phyloP scores from a whole-genome alignment of 2,329 filamentous ascomycete genomes.

The Diaporthe amygdali region DNA sequence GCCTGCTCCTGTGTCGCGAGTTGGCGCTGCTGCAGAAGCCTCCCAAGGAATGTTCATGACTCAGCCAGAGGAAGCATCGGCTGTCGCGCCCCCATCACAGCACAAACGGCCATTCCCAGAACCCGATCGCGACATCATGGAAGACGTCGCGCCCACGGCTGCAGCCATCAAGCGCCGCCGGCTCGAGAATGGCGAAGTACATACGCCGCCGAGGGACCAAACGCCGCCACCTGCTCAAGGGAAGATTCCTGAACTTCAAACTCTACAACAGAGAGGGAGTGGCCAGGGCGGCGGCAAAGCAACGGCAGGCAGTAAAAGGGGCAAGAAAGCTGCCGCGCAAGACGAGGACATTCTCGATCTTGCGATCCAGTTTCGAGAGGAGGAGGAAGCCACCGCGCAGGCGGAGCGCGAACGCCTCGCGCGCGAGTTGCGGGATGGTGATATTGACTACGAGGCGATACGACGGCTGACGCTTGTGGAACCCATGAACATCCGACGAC shows the following conservation, averaged over 20 bases:
- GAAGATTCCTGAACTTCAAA: constrained; percentile 25
- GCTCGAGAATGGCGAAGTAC: constrained; percentile 61
- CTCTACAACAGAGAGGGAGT: constrained; percentile 26
- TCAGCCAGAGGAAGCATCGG: constrained; percentile 43
- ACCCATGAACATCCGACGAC: constrained; percentile 68
- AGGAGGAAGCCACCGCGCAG: constrained; percentile 68
- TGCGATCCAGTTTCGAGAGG: constrained; percentile 63
- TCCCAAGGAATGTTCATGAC: constrained; percentile 62
- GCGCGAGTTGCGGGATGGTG: constrained; percentile 58
- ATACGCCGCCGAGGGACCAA: constrained; percentile 40
- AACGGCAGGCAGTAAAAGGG: constrained; percentile 50
- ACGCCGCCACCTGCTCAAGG: constrained; percentile 30
- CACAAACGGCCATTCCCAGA: constrained; percentile 51
- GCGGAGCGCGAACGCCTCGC: constrained; percentile 60
- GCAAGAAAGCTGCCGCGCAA: constrained; percentile 10
- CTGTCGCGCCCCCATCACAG: constrained; percentile 31
- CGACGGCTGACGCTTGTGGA: constrained; percentile 78
- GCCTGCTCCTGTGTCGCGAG: neutral
- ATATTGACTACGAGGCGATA: constrained; percentile 74
- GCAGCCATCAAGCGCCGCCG: constrained; percentile 81
- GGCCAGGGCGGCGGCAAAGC: constrained; percentile 41
- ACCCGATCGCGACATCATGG: constrained; percentile 63
- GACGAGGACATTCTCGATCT: constrained; percentile 67
- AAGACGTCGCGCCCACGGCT: constrained; percentile 76
- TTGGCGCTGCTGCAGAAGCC: constrained; percentile 16